Evolutionary conservation across 208 protist genomes (phyloP).

Genomic region (Herpetomonas tarakana): DNA sequence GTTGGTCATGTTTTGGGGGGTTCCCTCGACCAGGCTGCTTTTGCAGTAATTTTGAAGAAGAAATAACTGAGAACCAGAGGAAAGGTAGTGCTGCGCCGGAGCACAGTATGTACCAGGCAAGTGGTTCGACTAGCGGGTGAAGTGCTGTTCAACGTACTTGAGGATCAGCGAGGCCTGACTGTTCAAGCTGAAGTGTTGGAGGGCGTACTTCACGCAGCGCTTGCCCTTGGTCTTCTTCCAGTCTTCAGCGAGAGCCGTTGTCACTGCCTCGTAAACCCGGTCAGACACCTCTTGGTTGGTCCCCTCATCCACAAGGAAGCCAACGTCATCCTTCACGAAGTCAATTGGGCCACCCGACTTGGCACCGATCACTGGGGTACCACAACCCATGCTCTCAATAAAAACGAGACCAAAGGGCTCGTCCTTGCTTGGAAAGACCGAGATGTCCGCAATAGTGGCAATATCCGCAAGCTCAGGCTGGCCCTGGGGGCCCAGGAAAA

Average conservation of each 20-base stretch:
- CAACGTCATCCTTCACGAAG: slow-evolving; percentile 65
- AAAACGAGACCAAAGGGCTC: slow-evolving; percentile 80
- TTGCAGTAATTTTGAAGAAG: not conserved
- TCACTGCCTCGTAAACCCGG: slow-evolving; percentile 43
- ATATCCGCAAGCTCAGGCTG: slow-evolving; percentile 57
- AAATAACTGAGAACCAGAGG: not conserved
- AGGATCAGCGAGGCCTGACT: slow-evolving; percentile 54
- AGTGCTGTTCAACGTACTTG: slow-evolving; percentile 40
- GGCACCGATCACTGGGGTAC: slow-evolving; percentile 72
- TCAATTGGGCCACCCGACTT: slow-evolving; percentile 78
- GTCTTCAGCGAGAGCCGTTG: slow-evolving; percentile 52
- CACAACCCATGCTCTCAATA: slow-evolving; percentile 82
- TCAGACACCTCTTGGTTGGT: slow-evolving; percentile 47
- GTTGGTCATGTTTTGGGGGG: no score
- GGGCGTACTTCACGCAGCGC: slow-evolving; percentile 44
- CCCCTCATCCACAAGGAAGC: slow-evolving; percentile 63
- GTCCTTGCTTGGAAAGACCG: slow-evolving; percentile 73
- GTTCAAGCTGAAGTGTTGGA: slow-evolving; percentile 55
- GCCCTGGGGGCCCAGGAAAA: slow-evolving; percentile 65
- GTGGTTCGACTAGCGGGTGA: no score
- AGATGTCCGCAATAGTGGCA: slow-evolving; percentile 55
- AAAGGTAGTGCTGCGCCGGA: no score
- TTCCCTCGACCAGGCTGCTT: no score
- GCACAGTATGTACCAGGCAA: no score
- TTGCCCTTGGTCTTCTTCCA: slow-evolving; percentile 74